phyloP scores from a whole-genome alignment of 441 rosid species.

The Rhodomyrtus psidioides region DNA sequence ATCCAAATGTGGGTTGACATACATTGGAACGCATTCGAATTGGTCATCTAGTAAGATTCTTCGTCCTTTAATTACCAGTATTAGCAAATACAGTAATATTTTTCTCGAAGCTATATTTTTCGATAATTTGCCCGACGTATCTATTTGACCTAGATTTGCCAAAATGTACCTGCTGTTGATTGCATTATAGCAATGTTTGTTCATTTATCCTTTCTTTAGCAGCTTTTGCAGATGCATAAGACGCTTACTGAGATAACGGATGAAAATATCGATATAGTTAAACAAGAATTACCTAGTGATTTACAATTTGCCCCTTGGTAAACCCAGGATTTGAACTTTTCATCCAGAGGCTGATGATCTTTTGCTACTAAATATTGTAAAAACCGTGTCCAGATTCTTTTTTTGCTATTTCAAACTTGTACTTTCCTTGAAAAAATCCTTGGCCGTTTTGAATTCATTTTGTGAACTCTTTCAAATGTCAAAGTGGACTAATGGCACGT shows the following conservation, averaged over 20 bases:
- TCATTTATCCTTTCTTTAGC: neutral
- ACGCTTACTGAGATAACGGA: no score
- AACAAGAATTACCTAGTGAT: no score
- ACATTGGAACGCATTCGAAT: neutral
- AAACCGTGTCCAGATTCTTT: neutral
- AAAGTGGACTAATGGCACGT: neutral
- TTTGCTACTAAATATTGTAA: neutral
- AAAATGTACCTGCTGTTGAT: neutral
- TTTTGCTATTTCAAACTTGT: no score
- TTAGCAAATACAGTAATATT: no score
- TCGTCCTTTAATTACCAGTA: neutral
- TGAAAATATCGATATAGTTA: neutral
- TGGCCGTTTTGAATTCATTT: neutral
- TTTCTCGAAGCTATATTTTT: neutral
- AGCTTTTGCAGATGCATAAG: neutral
- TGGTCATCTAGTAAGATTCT: neutral
- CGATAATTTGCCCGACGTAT: no score
- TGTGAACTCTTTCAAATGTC: neutral
- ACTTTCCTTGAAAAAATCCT: neutral
- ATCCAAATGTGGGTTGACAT: neutral
- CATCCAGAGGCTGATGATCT: neutral
- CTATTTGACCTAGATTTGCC: neutral
- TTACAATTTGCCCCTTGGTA: no score
- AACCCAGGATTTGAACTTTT: neutral
- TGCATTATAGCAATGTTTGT: no score